Evolutionary conservation across 2,329 filamentous ascomycete genomes (phyloP).

Genomic region (Triangularia setosa): DNA sequence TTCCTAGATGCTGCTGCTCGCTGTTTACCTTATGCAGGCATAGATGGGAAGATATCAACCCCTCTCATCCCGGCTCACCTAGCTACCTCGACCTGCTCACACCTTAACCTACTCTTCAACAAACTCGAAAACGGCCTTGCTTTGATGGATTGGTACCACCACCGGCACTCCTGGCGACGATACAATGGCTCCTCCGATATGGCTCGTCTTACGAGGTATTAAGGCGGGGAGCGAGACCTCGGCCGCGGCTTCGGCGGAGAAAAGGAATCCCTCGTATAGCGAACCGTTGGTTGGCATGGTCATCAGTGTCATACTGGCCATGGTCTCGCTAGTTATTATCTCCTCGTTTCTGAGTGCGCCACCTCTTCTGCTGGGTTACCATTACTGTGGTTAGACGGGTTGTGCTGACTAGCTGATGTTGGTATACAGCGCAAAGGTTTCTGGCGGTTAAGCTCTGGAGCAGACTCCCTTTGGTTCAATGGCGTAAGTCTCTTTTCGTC

Average conservation of each 20-base stretch:
- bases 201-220: slow-evolving; percentile 6
- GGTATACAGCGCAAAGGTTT: slow-evolving; percentile 21
- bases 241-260: background rate
- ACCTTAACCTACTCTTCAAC: background rate
- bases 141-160: background rate
- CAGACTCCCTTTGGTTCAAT: slow-evolving; percentile 24
- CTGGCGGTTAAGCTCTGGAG: slow-evolving; percentile 23
- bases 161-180: background rate
- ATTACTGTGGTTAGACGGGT: background rate
- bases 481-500: slow-evolving; percentile 17
- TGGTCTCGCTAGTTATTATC: slow-evolving; percentile 26
- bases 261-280: background rate
- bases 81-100: background rate
- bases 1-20: background rate
- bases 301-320: slow-evolving; percentile 26
- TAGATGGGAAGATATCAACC: background rate
- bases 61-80: background rate
- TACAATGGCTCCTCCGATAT: slow-evolving; percentile 15
- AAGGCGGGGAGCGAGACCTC: background rate
- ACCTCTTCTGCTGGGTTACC: background rate
- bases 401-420: background rate
- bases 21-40: background rate
- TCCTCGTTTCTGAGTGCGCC: slow-evolving; percentile 24
- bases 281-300: slow-evolving; percentile 25
- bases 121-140: background rate